phyloP scores from a whole-genome alignment of 2,329 filamentous ascomycete genomes.

The Fusarium solani-melongenae region DNA sequence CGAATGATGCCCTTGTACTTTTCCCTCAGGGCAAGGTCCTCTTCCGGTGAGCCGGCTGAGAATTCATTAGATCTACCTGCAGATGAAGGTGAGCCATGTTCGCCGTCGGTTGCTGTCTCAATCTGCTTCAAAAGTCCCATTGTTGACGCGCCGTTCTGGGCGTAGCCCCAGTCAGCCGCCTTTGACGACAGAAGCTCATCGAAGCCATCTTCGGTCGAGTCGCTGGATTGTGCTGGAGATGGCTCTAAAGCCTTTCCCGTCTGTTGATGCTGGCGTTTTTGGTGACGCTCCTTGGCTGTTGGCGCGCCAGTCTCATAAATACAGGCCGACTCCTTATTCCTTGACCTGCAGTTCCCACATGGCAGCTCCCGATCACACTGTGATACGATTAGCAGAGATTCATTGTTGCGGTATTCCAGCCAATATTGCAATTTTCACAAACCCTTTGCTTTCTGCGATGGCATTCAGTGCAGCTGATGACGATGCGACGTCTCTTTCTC shows the following conservation, averaged over 20 bases:
- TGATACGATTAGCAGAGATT: conserved; percentile 7
- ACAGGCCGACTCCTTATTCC: conserved; percentile 67
- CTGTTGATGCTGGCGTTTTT: neutral
- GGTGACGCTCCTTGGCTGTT: conserved; percentile 47
- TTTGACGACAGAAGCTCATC: conserved; percentile 53
- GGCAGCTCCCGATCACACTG: conserved; percentile 70
- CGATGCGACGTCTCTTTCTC: conserved; percentile 68
- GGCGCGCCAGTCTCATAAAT: conserved; percentile 66
- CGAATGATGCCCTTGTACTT: conserved; percentile 69
- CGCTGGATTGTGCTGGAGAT: neutral
- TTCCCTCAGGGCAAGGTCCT: conserved; percentile 57
- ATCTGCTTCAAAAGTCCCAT: conserved; percentile 67
- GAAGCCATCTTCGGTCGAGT: neutral
- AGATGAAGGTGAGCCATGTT: conserved; percentile 24
- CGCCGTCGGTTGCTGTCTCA: conserved; percentile 54
- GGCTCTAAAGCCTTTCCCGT: neutral
- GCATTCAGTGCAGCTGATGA: conserved; percentile 73
- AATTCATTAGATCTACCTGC: neutral
- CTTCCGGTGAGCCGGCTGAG: conserved; percentile 35
- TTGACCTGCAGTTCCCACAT: conserved; percentile 68
- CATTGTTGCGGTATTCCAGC: too few relatives aligned
- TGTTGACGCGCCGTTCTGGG: conserved; percentile 62
- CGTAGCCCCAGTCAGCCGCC: conserved; percentile 66
- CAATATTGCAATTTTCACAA: neutral
- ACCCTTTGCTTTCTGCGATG: conserved; percentile 73